Conservation (phyloP, 2,329 filamentous ascomycete species). For the Blastomyces gilchristii region DNA sequence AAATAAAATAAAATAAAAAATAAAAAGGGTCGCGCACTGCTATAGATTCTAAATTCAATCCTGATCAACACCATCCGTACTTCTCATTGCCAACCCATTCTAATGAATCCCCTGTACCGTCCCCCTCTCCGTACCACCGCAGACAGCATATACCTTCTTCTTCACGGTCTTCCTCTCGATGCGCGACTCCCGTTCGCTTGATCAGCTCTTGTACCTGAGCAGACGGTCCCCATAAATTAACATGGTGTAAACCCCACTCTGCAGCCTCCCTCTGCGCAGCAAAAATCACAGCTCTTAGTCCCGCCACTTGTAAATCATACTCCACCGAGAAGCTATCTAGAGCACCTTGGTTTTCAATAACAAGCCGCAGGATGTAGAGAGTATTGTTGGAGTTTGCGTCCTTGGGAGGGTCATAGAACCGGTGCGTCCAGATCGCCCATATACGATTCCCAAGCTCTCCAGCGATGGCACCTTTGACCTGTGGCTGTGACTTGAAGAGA, state of each 20-base stretch:
- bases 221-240: conserved; percentile 20
- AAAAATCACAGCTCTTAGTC: conserved; percentile 16
- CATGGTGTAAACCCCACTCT: conserved; percentile 16
- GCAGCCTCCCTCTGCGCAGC: conserved; percentile 19
- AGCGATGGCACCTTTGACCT: conserved; percentile 17
- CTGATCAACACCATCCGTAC: conserved; percentile 23
- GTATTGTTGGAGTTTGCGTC: conserved; percentile 9
- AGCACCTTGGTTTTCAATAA: conserved; percentile 11
- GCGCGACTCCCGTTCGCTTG: conserved; percentile 13
- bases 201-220: conserved; percentile 10
- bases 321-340: neutral
- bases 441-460: conserved; percentile 16
- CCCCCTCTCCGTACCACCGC: conserved; percentile 18
- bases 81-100: conserved; percentile 27
- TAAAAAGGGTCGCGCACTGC: neutral
- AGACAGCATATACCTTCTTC: conserved; percentile 15
- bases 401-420: conserved; percentile 17
- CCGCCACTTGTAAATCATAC: conserved; percentile 11
- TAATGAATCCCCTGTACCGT: conserved; percentile 9
- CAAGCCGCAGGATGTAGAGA: conserved; percentile 17
- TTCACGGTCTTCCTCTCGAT: conserved; percentile 14
- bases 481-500: conserved; percentile 14
- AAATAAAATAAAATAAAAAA: too few relatives aligned
- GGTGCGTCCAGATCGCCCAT: conserved; percentile 20
- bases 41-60: neutral